phyloP scores from a whole-genome alignment of 305 asterid genomes.

The Salvia sclarea region DNA sequence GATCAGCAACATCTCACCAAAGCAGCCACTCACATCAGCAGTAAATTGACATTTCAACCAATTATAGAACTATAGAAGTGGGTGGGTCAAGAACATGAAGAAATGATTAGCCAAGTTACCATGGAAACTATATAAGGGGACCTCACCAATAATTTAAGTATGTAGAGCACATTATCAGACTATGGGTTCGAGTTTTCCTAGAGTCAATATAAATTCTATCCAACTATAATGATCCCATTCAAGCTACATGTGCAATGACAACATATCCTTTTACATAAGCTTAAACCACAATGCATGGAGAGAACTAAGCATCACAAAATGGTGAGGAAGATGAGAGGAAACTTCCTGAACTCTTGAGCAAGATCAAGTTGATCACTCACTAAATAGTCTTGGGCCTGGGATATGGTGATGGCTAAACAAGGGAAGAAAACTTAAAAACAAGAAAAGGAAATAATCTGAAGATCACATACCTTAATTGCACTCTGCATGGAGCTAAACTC shows the following conservation, averaged over 20 bases:
- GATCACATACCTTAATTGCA: conserved; percentile 66
- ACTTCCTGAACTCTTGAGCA: not conserved
- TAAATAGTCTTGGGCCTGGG: not conserved
- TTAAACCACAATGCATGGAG: not conserved
- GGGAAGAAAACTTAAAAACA: not conserved
- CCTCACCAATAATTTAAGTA: not conserved
- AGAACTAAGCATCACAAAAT: not conserved
- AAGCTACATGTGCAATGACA: not conserved
- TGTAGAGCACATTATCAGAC: not conserved
- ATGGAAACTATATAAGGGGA: not conserved
- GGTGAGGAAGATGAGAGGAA: not conserved
- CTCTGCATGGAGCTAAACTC: conserved; percentile 71
- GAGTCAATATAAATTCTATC: not conserved
- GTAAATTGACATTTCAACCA: not conserved
- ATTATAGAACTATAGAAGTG: not conserved
- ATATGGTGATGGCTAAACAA: conserved; percentile 14
- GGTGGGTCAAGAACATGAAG: not conserved
- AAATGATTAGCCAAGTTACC: not conserved
- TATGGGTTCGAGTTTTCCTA: not conserved
- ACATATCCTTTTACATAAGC: not conserved
- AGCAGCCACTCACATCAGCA: not conserved
- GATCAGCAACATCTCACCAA: not conserved
- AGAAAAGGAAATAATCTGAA: conserved; percentile 18
- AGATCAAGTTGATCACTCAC: conserved; percentile 3
- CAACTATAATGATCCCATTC: not conserved